These are phyloP conservation scores for Jacaranda copaia DNA, from an alignment of 257 asterid genomes.

Conservation along the genomic window DNA sequence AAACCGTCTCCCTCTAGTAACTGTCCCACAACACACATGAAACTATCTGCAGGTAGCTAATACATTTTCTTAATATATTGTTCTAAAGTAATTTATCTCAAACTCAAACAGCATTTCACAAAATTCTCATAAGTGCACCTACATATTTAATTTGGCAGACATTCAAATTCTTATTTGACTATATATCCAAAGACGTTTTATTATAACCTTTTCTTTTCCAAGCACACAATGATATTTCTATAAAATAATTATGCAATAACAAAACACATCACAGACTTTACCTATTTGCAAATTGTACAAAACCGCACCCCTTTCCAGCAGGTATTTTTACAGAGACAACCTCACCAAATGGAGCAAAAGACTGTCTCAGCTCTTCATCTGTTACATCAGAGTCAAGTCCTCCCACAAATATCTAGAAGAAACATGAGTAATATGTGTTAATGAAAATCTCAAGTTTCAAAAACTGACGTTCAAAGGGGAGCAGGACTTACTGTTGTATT, in stretches of 20 bases:
- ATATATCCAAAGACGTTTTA: conserved; percentile 10
- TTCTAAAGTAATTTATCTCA: neutral
- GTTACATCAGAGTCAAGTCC: conserved; percentile 90
- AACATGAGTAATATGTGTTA: conserved; percentile 15
- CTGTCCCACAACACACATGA: neutral
- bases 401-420: conserved; percentile 65
- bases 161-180: neutral
- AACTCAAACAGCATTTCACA: conserved; percentile 1
- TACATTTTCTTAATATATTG: neutral
- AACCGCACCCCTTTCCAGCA: conserved; percentile 96
- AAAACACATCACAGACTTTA: conserved; percentile 37
- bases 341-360: conserved; percentile 85
- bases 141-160: conserved; percentile 18
- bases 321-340: conserved; percentile 92
- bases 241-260: neutral
- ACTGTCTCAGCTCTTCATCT: conserved; percentile 83
- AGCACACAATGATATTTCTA: neutral
- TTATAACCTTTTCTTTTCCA: neutral
- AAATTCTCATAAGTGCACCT: neutral
- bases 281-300: conserved; percentile 88
- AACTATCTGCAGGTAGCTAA: neutral
- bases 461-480: conserved; percentile 34
- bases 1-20: neutral
- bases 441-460: conserved; percentile 10
- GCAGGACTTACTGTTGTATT: conserved; percentile 88